phyloP scores from a whole-genome alignment of 768 basidiomycete species.

The Kwoniella dendrophila region DNA sequence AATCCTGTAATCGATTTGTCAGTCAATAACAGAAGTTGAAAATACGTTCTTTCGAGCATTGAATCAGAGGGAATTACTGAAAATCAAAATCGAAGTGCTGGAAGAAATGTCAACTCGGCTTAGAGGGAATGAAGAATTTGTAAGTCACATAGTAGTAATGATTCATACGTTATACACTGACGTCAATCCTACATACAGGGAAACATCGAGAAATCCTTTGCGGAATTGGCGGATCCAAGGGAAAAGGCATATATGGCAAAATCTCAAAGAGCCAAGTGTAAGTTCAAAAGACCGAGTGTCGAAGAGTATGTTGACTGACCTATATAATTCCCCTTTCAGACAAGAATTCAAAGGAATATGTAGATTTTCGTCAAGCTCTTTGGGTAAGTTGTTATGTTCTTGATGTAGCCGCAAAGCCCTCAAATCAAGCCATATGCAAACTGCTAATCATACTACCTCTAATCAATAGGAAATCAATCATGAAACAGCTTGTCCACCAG shows the following conservation, averaged over 20 bases:
- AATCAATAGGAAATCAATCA: conserved; percentile 38
- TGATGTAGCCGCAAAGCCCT: no score
- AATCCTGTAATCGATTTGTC: not conserved
- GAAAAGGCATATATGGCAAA: conserved; percentile 31
- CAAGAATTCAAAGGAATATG: conserved; percentile 28
- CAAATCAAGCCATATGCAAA: no score
- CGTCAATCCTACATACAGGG: conserved; percentile 6
- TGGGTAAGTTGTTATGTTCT: conserved; percentile 47
- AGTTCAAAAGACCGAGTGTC: conserved; percentile 2
- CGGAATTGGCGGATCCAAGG: conserved; percentile 11
- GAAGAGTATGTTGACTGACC: not conserved
- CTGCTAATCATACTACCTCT: not conserved
- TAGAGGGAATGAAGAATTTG: conserved; percentile 16
- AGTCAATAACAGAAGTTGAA: conserved; percentile 35
- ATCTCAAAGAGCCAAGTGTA: conserved; percentile 39
- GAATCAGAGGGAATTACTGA: conserved; percentile 24
- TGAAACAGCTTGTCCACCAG: conserved; percentile 39
- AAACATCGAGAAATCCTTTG: conserved; percentile 22
- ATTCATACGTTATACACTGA: not conserved
- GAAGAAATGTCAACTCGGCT: conserved; percentile 18
- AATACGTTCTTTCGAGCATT: conserved; percentile 17
- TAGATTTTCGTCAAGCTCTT: conserved; percentile 28
- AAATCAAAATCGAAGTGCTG: conserved; percentile 30
- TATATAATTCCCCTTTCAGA: conserved; percentile 21
- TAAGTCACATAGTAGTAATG: not conserved